Percentiles rank a stretch among this genome's conserved stretches.
Conservation (phyloP, 129 eudicot species). For the Artemisia tridentata region DNA sequence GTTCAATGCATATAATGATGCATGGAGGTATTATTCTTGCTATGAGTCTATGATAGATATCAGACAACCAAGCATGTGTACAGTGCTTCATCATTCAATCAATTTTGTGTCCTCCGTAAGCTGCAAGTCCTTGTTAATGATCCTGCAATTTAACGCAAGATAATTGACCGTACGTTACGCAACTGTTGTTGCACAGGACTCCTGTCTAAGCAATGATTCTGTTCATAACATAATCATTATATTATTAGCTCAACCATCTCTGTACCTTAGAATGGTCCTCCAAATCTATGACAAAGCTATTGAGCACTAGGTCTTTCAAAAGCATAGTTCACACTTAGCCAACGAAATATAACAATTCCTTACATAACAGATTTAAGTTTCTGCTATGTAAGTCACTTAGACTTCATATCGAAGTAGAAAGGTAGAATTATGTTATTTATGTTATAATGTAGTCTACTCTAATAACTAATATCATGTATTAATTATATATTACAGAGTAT, state of each 20-base stretch:
- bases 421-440: conserved; percentile 19
- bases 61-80: conserved; percentile 29
- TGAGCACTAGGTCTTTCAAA: conserved; percentile 16
- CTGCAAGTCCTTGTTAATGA: conserved; percentile 30
- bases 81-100: conserved; percentile 34
- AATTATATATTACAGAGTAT: background rate
- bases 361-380: background rate
- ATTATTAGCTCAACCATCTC: conserved; percentile 19
- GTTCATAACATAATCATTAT: conserved; percentile 20
- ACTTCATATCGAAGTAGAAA: conserved; percentile 3
- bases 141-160: conserved; percentile 40
- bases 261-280: conserved; percentile 16
- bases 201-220: conserved; percentile 52
- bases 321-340: conserved; percentile 9
- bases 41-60: conserved; percentile 19
- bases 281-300: conserved; percentile 20
- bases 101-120: conserved; percentile 36
- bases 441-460: conserved; percentile 16
- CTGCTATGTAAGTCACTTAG: conserved; percentile 12
- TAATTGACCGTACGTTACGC: conserved; percentile 37
- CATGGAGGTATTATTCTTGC: conserved; percentile 34
- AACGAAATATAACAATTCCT: conserved; percentile 7
- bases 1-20: conserved; percentile 32
- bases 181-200: conserved; percentile 31
- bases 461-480: background rate